Evolutionary conservation across 148 eudicot genomes (phyloP).

Genomic region (Arctostaphylos glauca): DNA sequence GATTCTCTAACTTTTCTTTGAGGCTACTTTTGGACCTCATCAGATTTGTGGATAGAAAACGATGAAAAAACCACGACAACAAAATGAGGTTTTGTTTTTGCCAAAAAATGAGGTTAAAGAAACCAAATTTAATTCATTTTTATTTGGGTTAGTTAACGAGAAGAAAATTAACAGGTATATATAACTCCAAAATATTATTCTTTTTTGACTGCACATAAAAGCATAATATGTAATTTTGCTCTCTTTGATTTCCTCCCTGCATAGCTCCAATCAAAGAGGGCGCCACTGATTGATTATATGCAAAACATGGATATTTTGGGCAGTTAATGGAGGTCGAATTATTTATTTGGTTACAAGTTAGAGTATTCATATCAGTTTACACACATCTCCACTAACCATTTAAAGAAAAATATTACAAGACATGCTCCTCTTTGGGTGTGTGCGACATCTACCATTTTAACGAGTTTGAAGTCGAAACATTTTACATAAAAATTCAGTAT

Average conservation of each 20-base stretch:
- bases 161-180: neutral
- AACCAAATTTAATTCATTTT: neutral
- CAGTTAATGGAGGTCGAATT: neutral
- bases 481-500: no score
- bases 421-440: no score
- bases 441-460: no score
- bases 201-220: neutral
- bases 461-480: no score
- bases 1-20: neutral
- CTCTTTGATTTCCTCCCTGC: neutral
- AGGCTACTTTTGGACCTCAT: neutral
- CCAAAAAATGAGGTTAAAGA: neutral
- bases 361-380: no score
- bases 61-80: neutral
- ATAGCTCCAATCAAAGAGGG: neutral
- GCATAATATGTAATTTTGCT: neutral
- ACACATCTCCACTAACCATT: no score
- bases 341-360: no score
- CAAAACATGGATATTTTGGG: neutral
- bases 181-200: neutral
- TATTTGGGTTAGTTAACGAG: neutral
- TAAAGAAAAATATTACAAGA: no score
- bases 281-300: neutral
- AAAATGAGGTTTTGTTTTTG: no score
- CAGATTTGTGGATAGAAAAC: neutral